A percentile compares a stretch with the other conserved stretches of the same genome.
These are phyloP conservation scores for Cladosporium sp. DNA, from an alignment of 2,329 filamentous ascomycete genomes.

Conservation along the genomic window DNA sequence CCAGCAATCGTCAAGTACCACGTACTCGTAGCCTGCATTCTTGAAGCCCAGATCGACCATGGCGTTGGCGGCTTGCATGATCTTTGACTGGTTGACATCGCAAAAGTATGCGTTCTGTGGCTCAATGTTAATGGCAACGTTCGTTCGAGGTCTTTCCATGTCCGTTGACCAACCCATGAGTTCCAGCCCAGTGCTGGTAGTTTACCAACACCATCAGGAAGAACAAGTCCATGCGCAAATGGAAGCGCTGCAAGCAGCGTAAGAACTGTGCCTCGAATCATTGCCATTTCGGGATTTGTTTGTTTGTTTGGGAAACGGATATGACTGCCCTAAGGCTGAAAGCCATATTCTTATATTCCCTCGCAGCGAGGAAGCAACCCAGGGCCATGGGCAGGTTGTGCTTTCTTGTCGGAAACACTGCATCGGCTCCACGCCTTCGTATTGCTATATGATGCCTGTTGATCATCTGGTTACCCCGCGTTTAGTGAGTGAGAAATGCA, in stretches of 20 bases:
- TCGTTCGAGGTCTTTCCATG: background rate
- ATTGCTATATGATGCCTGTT: background rate
- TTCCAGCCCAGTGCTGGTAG: slow-evolving; percentile 40
- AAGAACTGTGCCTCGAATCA: background rate
- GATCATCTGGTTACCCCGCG: background rate
- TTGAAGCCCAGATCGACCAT: slow-evolving; percentile 49
- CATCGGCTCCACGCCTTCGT: background rate
- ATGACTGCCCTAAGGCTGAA: too few species aligned
- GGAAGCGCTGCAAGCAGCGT: background rate
- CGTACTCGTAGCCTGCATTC: slow-evolving; percentile 54
- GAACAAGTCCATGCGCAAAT: background rate
- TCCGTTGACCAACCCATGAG: slow-evolving; percentile 3
- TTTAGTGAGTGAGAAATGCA: background rate
- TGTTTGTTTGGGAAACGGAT: too few species aligned
- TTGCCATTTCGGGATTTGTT: too few species aligned
- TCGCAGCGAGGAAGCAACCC: too few species aligned
- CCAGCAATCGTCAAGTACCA: slow-evolving; percentile 61
- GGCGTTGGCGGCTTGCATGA: slow-evolving; percentile 45
- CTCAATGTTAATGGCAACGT: slow-evolving; percentile 37
- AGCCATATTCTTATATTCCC: too few species aligned
- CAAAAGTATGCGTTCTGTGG: slow-evolving; percentile 53
- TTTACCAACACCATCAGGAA: slow-evolving; percentile 16
- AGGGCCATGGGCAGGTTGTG: too few species aligned
- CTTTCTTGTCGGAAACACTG: background rate
- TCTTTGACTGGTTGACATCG: slow-evolving; percentile 48